phyloP scores from a whole-genome alignment of 352 stramenopile species.

The Halophytophthora batemanensis region DNA sequence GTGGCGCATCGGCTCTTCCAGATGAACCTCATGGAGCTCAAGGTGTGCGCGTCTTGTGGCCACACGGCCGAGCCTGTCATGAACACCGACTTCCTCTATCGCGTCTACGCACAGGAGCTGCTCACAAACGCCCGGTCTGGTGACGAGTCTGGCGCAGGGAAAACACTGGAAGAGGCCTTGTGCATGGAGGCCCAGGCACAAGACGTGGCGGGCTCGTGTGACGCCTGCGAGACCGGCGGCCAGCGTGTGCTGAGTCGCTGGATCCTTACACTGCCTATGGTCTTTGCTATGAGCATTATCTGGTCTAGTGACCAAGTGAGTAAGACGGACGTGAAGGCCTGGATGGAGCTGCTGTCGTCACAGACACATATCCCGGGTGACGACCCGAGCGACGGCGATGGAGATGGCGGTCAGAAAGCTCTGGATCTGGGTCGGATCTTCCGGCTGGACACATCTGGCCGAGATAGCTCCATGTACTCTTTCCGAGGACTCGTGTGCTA shows the following conservation, averaged over 20 bases:
- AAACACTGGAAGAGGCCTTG: slow-evolving; percentile 56
- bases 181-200: slow-evolving; percentile 47
- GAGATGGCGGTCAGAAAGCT: slow-evolving; percentile 33
- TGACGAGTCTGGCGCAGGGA: slow-evolving; percentile 7
- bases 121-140: slow-evolving; percentile 21
- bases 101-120: slow-evolving; percentile 76
- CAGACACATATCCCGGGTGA: slow-evolving; percentile 27
- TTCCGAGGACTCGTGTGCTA: slow-evolving; percentile 86
- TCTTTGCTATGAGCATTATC: slow-evolving; percentile 82
- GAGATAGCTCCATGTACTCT: slow-evolving; percentile 42
- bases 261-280: slow-evolving; percentile 84
- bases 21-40: slow-evolving; percentile 86
- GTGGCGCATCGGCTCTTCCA: slow-evolving; percentile 82
- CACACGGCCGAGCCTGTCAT: slow-evolving; percentile 73
- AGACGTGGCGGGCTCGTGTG: slow-evolving; percentile 42
- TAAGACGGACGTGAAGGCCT: slow-evolving; percentile 65
- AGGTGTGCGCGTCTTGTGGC: slow-evolving; percentile 52
- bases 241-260: slow-evolving; percentile 56
- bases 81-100: slow-evolving; percentile 84
- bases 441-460: slow-evolving; percentile 37
- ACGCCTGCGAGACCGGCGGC: slow-evolving; percentile 42
- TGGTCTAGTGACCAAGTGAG: slow-evolving; percentile 69
- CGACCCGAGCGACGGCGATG: slow-evolving; percentile 15
- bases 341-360: slow-evolving; percentile 62
- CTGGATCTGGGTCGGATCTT: slow-evolving; percentile 74